Base-by-base conservation (phyloP, 228 moss, liverwort and hornwort genomes). In the Sphagnum fallax region DNA sequence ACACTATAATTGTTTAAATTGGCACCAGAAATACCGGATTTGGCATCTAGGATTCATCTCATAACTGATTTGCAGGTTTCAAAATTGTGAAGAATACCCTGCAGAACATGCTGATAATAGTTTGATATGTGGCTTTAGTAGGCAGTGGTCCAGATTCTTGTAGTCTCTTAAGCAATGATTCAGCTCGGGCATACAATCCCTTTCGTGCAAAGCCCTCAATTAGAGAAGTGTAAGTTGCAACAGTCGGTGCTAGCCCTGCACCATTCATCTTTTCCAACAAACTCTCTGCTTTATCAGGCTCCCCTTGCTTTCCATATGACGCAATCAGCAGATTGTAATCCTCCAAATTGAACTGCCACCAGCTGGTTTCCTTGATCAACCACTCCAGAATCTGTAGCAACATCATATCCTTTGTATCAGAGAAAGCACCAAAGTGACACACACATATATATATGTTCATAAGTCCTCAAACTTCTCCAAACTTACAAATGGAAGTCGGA, bases 301-400 rank as follows among this genome's bases (percentile, higher is more conserved):
- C 80, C 16, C 89, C 92, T 71, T 84, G 74, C 78, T 90, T 95
- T 60, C 87, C 95, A 71, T 89, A 89, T 6, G 95, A 87, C 13
- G 87, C 72, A 74, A 90, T 87, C 51, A 95, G 81, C 72, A 95
- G 72, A 75, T 89, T 92, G 66, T 79, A 85, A 65, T 92, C 95
- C 68, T 89, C 92, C 59, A 89, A 71, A 10, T 87, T 73, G 66
- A 95, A 95, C 71, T 76, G 63, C 95, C 95, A 95, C 95, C 95
- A 95, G 4, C 85, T 79, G 75, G 92, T 81, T 77, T 70, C 76
- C 78, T 71, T 87, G 32, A 32, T 32, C 69, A 95, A 75, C 95
- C 95, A 95, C 63, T 86, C 73, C 71, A 88, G 79, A 71, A 92
- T 77, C 90, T 92, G 82, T n/a, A 60, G 48, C 51, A 67, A 55